Percentiles rank a stretch among this genome's conserved stretches.
These are phyloP conservation scores for Pistacia integerrima DNA, from an alignment of 345 rosid species.

Conservation along the genomic window DNA sequence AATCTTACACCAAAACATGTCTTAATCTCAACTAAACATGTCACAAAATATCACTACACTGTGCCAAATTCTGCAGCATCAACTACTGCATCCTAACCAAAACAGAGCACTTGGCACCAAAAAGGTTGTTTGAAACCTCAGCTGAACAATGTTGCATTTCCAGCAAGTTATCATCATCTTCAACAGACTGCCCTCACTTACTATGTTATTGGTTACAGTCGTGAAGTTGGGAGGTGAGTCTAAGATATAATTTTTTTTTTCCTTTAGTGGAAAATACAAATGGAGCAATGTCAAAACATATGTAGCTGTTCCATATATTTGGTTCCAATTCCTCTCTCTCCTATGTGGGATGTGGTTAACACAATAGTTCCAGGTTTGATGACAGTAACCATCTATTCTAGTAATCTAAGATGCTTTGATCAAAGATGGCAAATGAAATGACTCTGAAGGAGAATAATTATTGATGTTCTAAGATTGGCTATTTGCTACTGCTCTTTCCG, in stretches of 20 bases:
- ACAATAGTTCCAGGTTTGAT: not conserved
- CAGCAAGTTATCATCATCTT: too few species aligned
- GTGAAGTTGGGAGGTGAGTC: constrained; percentile 47
- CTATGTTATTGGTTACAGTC: constrained; percentile 68
- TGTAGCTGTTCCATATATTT: not conserved
- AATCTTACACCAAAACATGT: too few species aligned
- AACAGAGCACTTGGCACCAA: too few species aligned
- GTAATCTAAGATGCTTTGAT: constrained; percentile 9
- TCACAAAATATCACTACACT: too few species aligned
- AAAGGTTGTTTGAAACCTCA: too few species aligned
- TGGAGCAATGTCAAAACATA: not conserved
- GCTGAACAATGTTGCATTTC: too few species aligned
- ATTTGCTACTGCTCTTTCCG: not conserved
- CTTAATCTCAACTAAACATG: too few species aligned
- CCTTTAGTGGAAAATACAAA: not conserved
- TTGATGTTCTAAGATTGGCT: not conserved
- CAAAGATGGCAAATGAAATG: constrained; percentile 15
- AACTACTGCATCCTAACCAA: too few species aligned
- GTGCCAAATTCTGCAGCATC: too few species aligned
- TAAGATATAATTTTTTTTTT: not conserved
- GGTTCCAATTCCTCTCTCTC: not conserved
- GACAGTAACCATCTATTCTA: not conserved
- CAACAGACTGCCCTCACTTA: constrained; percentile 57
- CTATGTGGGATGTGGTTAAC: not conserved
- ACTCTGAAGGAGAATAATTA: not conserved